Base-by-base conservation (phyloP, 441 rosid genomes). In the Gossypium schwendimanii region DNA sequence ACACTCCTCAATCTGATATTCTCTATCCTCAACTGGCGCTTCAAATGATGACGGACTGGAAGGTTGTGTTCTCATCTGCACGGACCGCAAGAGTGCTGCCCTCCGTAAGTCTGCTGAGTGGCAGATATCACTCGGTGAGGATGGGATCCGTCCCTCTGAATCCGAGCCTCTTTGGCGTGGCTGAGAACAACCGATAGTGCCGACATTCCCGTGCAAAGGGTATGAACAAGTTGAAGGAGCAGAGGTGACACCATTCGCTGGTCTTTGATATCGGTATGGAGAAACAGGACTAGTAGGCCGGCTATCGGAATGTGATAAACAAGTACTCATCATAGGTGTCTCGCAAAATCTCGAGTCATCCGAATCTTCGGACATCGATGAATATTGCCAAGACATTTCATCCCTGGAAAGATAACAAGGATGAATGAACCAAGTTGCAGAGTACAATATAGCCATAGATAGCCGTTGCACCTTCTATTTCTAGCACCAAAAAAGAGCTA, bases 111-210 rank as follows among this genome's bases (percentile, higher is more conserved):
- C 96, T 24, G 97, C 96, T 0, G 97, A 91, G 83, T 94, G 96
- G 73, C 98, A 92, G 71, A 94, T 94, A 78, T 94, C 97, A 53
- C 97, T 94, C 17, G 97, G 98, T n/a, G 98, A 94, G 20, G 97
- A 94, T 0, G 97, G 98, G 77, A 94, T 88, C 77, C 97, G 84
- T 44, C 97, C 92, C 76, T 92, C 97, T 0, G 99, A 89, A 61
- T 95, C 95, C 1, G 93, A 92, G 33, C 90, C 88, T 79, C 94
- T 82, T 44, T 82, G 96, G 12, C 92, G 90, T 70, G 92, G 70
- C 73, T 79, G 94, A 41, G 92, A 80, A 71, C 74, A 74, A 33
- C 84, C 18, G 23, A 70, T 75, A 4, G 82, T 47, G 3, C 75
- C 57, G 17, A 69, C 54, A 20, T 80, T 63, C 78, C 82, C 75